Conservation (phyloP, 352 stramenopile species). For the Phytopythium helicoides region DNA sequence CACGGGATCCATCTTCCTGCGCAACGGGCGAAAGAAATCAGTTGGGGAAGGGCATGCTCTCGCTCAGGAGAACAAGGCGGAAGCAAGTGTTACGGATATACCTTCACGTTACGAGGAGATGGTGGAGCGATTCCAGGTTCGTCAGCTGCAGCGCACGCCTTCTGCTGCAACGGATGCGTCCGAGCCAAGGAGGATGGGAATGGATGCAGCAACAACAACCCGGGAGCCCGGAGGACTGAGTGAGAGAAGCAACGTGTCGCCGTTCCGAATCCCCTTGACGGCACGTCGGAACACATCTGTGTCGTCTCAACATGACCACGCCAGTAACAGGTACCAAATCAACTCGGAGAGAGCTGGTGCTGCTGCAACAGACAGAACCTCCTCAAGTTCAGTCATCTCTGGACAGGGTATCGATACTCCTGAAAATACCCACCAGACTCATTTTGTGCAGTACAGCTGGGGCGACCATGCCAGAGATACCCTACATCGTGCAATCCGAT, state of each 20-base stretch:
- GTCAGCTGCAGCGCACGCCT: conserved; percentile 19
- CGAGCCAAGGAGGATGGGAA: conserved; percentile 1
- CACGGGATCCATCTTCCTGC: background rate
- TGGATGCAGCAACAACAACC: background rate
- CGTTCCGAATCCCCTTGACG: background rate
- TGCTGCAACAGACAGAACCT: background rate
- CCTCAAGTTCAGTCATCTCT: background rate
- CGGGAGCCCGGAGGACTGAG: background rate
- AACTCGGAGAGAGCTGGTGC: background rate
- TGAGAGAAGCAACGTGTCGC: background rate
- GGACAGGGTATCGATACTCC: no score
- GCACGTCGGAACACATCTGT: background rate
- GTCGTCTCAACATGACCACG: background rate
- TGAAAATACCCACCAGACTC: background rate
- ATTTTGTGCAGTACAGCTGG: background rate
- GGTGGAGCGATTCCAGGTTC: conserved; percentile 51
- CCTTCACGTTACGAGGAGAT: conserved; percentile 34
- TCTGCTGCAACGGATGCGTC: conserved; percentile 9
- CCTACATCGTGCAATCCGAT: no score
- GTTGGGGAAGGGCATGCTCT: background rate
- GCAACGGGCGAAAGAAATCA: background rate
- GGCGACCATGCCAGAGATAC: no score
- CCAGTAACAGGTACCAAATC: background rate
- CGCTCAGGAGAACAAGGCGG: background rate
- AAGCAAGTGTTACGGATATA: background rate